A percentile compares a stretch with the other conserved stretches of the same genome.
Evolutionary conservation across 2,329 filamentous ascomycete genomes (phyloP).

Genomic region (Verticillium zaregamsianum): DNA sequence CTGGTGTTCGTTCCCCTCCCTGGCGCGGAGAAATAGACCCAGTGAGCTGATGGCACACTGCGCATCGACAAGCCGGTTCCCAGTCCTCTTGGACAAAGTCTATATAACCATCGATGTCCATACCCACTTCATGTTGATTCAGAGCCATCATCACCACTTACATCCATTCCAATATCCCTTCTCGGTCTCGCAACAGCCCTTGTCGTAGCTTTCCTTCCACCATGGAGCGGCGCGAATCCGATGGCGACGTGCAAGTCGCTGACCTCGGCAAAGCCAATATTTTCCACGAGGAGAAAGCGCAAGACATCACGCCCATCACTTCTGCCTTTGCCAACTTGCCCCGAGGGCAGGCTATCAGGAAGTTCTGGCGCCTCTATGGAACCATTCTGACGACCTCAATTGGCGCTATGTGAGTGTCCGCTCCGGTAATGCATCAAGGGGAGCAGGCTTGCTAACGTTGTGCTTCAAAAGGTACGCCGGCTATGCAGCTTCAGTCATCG

Average conservation of each 20-base stretch:
- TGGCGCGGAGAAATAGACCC: not conserved
- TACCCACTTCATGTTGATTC: not conserved
- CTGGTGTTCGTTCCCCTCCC: not conserved
- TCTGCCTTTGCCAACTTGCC: constrained; percentile 3
- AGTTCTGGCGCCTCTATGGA: constrained; percentile 6
- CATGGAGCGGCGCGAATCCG: not conserved
- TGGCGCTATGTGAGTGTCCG: not conserved
- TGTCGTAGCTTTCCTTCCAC: not conserved
- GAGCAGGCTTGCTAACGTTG: not conserved
- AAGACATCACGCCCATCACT: not conserved
- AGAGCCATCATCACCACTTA: not conserved
- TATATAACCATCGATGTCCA: not conserved
- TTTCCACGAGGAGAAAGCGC: not conserved
- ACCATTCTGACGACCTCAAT: not conserved
- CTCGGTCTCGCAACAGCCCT: not conserved
- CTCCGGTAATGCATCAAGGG: too few relatives aligned
- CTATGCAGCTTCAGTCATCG: constrained; percentile 2
- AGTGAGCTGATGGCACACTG: not conserved
- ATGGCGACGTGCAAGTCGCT: not conserved
- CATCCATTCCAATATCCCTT: not conserved
- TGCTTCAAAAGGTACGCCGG: not conserved
- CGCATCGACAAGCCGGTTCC: not conserved
- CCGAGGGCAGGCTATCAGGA: not conserved
- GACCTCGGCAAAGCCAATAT: not conserved
- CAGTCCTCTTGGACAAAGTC: not conserved